Evolutionary conservation across 805 yeast species (phyloP).

Genomic region (Wickerhamomyces queroliae): DNA sequence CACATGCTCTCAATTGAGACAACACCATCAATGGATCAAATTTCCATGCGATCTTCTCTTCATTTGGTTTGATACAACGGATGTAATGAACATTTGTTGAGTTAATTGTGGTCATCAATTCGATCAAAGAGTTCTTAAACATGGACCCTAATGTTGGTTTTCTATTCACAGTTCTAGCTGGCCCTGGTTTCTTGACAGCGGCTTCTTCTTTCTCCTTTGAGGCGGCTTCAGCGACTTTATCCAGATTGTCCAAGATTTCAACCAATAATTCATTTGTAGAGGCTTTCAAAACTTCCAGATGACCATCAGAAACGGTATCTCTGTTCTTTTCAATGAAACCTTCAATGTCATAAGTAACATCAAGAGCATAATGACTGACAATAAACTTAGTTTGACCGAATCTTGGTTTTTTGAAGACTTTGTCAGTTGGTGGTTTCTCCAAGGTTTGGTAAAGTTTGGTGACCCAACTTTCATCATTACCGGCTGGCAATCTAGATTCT

Average conservation of each 20-base stretch:
- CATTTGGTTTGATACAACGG: slow-evolving; percentile 96
- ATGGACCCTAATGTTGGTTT: slow-evolving; percentile 95
- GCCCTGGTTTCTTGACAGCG: slow-evolving; percentile 32
- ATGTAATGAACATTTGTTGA: slow-evolving; percentile 95
- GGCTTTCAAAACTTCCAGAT: slow-evolving; percentile 72
- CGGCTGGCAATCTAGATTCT: slow-evolving; percentile 92
- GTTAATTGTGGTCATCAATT: slow-evolving; percentile 86
- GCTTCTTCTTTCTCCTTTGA: slow-evolving; percentile 27
- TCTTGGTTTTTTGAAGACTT: slow-evolving; percentile 86
- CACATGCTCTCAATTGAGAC: slow-evolving; percentile 95
- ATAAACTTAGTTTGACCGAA: slow-evolving; percentile 89
- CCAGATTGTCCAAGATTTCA: slow-evolving; percentile 61
- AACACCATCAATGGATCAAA: slow-evolving; percentile 94
- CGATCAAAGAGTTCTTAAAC: slow-evolving; percentile 87
- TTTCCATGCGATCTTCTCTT: slow-evolving; percentile 90
- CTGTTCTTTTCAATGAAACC: slow-evolving; percentile 96
- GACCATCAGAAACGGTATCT: slow-evolving; percentile 96
- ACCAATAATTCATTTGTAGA: slow-evolving; percentile 62
- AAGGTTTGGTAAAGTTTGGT: slow-evolving; percentile 84
- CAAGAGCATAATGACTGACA: slow-evolving; percentile 91
- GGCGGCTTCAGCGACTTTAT: slow-evolving; percentile 44
- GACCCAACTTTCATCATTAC: slow-evolving; percentile 88
- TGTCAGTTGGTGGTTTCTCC: slow-evolving; percentile 68
- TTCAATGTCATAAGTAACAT: slow-evolving; percentile 85
- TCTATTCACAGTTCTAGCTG: slow-evolving; percentile 44